phyloP scores from a whole-genome alignment of 768 basidiomycete species.

The Lactifluus subvellereus region DNA sequence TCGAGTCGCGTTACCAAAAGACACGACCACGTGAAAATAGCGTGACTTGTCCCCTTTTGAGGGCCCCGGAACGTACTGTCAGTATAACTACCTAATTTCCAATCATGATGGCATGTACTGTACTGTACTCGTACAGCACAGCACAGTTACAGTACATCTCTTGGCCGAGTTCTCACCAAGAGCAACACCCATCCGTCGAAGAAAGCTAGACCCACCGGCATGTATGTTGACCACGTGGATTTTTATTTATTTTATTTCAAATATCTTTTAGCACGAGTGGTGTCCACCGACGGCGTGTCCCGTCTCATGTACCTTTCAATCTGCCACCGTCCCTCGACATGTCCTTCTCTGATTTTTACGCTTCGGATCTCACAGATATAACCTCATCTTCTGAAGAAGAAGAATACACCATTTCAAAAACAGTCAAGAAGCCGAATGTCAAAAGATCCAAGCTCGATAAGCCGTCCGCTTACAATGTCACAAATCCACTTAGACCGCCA shows the following conservation, averaged over 20 bases:
- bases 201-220: no score
- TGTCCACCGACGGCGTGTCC: neutral
- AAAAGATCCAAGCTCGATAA: constrained; percentile 11
- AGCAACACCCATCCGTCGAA: no score
- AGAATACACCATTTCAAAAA: constrained; percentile 7
- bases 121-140: no score
- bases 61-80: no score
- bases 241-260: neutral
- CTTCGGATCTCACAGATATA: constrained; percentile 30
- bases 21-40: constrained; percentile 16
- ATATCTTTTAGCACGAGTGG: neutral
- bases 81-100: no score
- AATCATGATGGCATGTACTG: no score
- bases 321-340: constrained; percentile 2
- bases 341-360: constrained; percentile 27
- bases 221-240: no score
- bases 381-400: constrained; percentile 27
- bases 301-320: neutral
- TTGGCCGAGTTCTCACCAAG: no score
- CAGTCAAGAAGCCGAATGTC: neutral
- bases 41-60: neutral
- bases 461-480: constrained; percentile 14
- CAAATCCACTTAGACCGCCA: constrained; percentile 25
- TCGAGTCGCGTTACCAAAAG: neutral
- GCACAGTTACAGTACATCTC: no score